Evolutionary conservation across 768 basidiomycete genomes (phyloP).

Genomic region (Suillus cothurnatus): DNA sequence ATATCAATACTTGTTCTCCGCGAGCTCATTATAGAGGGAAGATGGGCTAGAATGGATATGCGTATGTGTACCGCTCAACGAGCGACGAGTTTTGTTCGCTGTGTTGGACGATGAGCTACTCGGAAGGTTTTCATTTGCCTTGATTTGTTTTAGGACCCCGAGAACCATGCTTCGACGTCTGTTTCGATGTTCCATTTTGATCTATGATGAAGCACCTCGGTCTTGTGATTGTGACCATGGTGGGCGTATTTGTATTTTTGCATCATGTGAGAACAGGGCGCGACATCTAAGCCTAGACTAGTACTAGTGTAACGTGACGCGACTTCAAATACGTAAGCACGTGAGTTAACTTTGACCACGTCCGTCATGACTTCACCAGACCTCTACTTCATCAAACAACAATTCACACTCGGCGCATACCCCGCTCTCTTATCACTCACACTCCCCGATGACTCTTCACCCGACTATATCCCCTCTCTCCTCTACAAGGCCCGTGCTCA

Average conservation of each 20-base stretch:
- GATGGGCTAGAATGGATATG: too few species aligned
- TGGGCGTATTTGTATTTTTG: too few species aligned
- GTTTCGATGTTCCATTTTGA: too few species aligned
- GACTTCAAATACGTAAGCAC: too few species aligned
- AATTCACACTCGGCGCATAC: slow-evolving; percentile 78
- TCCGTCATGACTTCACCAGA: slow-evolving; percentile 24
- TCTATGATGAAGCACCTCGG: too few species aligned
- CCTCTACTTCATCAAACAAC: slow-evolving; percentile 71
- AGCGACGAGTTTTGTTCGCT: background rate
- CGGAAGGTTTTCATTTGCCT: background rate
- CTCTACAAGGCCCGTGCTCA: slow-evolving; percentile 80
- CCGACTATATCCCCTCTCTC: slow-evolving; percentile 64
- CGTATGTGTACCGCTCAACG: background rate
- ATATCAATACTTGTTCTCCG: background rate
- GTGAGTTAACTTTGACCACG: background rate
- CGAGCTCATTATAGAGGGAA: background rate
- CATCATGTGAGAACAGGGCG: too few species aligned
- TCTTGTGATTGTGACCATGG: too few species aligned
- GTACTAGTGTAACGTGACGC: too few species aligned
- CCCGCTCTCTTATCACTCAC: slow-evolving; percentile 56
- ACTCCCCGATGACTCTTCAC: slow-evolving; percentile 60
- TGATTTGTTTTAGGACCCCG: too few species aligned
- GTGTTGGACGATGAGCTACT: background rate
- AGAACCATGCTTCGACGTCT: too few species aligned
- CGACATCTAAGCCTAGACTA: too few species aligned